Evolutionary conservation across 192 early-diverging fungal species (phyloP), one percentile per base, ranked within the genome.

Genomic region (Linnemannia elongata): DNA sequence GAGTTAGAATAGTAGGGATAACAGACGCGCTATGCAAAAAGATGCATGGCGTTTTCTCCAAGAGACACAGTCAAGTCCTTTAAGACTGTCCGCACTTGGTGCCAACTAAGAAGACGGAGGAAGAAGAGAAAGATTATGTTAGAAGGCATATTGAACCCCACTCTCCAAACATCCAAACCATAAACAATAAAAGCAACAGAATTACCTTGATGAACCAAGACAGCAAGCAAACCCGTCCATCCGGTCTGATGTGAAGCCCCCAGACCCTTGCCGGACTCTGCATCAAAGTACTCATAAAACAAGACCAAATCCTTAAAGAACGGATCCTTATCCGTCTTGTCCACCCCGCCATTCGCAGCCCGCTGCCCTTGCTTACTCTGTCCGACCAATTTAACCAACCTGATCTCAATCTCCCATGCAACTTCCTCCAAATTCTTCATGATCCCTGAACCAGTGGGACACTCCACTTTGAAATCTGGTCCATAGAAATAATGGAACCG

Each of bases 241-340:
- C 91, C 91, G 10, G 91, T 92, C 74, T 92, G 91, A 86, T 92
- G 91, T n/a, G 85, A 84, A 18, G 91, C 91, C 6, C 91, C 91
- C 6, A 92, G 27, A 8, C 91, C 91, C 80, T 80, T 87, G 18
- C 89, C 91, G 22, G 77, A 89, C 68, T 92, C 91, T 35, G 82
- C 88, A 74, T 92, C 73, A 81, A 92, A 92, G 76, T 92, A 92
- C 77, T 92, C 91, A 72, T 89, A 92, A 38, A 92, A 92, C 39
- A 87, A 70, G 17, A 92, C 86, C 42, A 86, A 71, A 60, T 92
- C 89, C 88, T 90, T 92, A 39, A 90, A 92, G 49, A 79, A 30
- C 20, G 84, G 76, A 55, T 90, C 91, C 45, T 68, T 74, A 69
- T 92, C 82, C n/a, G 88, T 38, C 69, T 86, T 89, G 6, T 75